A percentile compares a stretch with the other conserved stretches of the same genome.
phyloP scores from a whole-genome alignment of 345 rosid genomes.

The Clausena lansium region DNA sequence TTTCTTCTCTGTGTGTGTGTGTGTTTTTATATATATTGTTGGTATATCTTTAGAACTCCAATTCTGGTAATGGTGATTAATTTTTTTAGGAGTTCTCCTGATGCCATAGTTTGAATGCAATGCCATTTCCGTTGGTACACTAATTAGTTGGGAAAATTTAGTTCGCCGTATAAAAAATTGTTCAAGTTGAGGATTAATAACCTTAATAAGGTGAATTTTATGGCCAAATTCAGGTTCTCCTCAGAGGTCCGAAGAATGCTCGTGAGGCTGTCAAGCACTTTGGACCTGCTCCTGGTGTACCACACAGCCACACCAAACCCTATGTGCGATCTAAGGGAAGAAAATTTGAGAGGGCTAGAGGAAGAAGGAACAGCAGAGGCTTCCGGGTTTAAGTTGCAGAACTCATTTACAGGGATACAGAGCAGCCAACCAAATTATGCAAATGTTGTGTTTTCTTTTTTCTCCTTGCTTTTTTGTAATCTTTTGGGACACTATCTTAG shows the following conservation, averaged over 20 bases:
- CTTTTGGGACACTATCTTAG: neutral
- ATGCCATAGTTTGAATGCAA: neutral
- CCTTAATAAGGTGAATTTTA: neutral
- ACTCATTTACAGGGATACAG: neutral
- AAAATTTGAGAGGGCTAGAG: conserved; percentile 71
- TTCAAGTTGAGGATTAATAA: neutral
- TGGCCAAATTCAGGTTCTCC: conserved; percentile 42
- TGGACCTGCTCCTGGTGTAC: conserved; percentile 84
- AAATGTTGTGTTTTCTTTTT: neutral
- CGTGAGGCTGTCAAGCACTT: conserved; percentile 80
- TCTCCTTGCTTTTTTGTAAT: neutral
- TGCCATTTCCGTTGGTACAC: neutral
- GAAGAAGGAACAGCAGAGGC: conserved; percentile 68
- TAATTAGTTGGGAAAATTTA: neutral
- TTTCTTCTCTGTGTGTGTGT: neutral
- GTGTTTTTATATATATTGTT: too few species aligned
- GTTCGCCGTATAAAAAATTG: neutral
- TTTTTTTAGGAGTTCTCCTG: neutral
- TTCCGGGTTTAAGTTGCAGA: conserved; percentile 49
- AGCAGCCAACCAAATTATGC: neutral
- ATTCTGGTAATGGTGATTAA: neutral
- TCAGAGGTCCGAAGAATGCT: conserved; percentile 71
- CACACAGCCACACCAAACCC: conserved; percentile 74
- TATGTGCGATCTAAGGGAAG: conserved; percentile 61
- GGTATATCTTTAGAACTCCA: neutral